Evolutionary conservation across 352 stramenopile species (phyloP).

Genomic region (Pythium coloratum): DNA sequence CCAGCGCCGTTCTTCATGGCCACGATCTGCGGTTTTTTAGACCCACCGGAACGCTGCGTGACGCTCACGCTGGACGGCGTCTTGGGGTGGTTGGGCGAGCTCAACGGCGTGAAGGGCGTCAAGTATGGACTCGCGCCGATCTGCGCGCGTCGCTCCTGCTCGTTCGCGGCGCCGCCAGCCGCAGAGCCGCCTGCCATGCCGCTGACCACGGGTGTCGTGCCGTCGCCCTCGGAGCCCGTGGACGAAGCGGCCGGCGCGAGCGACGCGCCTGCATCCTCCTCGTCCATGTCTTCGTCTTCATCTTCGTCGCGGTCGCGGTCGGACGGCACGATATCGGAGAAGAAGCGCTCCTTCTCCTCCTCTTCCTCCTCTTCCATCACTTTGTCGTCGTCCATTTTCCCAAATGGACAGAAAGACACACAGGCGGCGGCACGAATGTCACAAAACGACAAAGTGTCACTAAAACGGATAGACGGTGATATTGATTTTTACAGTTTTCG

Average conservation of each 20-base stretch:
- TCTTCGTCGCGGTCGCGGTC: conserved; percentile 21
- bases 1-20: conserved; percentile 36
- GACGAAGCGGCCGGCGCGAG: conserved; percentile 13
- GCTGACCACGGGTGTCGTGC: conserved; percentile 4
- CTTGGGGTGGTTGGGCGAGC: conserved; percentile 54
- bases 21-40: conserved; percentile 57
- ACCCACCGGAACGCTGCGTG: conserved; percentile 21
- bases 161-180: conserved; percentile 15
- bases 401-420: not conserved
- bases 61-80: conserved; percentile 43
- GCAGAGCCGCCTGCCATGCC: conserved; percentile 13
- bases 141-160: conserved; percentile 60
- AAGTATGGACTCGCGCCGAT: conserved; percentile 65
- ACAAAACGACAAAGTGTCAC: not conserved
- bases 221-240: conserved; percentile 21
- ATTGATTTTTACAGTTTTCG: not conserved
- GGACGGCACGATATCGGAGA: conserved; percentile 20
- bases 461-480: not conserved
- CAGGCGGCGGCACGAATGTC: not conserved
- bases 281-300: conserved; percentile 18
- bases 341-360: conserved; percentile 29
- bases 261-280: conserved; percentile 19
- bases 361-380: conserved; percentile 30
- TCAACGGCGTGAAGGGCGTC: conserved; percentile 66
- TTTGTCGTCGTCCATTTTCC: conserved; percentile 28